Base-by-base conservation (phyloP, 306 rosid genomes). In the Corylus avellana region DNA sequence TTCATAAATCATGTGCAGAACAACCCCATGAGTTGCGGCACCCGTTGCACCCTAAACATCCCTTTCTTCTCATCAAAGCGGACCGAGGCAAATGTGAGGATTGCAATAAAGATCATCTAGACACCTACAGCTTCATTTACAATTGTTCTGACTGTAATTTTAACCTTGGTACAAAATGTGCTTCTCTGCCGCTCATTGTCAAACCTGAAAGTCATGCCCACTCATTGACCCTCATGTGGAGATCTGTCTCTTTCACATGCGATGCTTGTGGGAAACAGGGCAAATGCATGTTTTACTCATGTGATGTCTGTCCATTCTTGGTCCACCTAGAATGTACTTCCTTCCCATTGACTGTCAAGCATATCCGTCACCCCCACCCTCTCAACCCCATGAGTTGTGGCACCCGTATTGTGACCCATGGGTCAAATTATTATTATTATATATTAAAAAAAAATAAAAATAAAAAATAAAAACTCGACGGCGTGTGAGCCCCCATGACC, bases 81-180 rank as follows among this genome's bases (percentile, higher is more conserved):
- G 2, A 1, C 32, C 32, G 22, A 22, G 22, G 2, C 42, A 10
- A 6, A 0, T 59, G 67, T 17, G 5, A 27, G 25, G 2, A 0
- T 7, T 59, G 67, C 37, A 12, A 27, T 3, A 12, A 1, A 27
- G 0, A 1, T 6, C 22, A 8, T 2, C 0, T 10, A 20, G 32
- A 29, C 32, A 29, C 32, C 32, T 29, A 29, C 32, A 1, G 44
- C 44, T 39, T 39, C 44, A 39, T 4, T 39, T 25, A 59, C 35
- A 0, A 25, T 0, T 59, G 67, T 5, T 0, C 1, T 6, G 0
- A 0, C 9, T 61, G 42, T 16, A 9, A 61, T 0, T 61, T 61
- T 61, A 0, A 11, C 4, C 4, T 61, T 61, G 3, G 12, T 27
- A 12, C 0, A 1, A 61, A 27, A 27, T 61, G 37, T 10, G 16